A percentile compares a stretch with the other conserved stretches of the same genome.
These are phyloP conservation scores for Kitagawia praeruptora DNA, from an alignment of 129 eudicot species.

Conservation along the genomic window DNA sequence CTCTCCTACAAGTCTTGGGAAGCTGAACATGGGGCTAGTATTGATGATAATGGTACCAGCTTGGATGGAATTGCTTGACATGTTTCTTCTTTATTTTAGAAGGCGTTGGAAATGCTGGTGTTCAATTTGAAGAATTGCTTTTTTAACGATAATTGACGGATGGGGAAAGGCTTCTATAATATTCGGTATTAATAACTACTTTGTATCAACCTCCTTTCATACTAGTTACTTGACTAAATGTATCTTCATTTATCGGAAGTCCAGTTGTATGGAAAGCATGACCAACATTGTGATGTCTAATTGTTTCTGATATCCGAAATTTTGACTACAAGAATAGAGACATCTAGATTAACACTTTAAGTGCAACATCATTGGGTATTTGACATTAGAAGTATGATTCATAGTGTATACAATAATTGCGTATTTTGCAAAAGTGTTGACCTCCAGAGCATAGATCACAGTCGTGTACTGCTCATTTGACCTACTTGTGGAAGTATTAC, in stretches of 20 bases:
- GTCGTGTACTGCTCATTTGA: not conserved
- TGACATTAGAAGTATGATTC: not conserved
- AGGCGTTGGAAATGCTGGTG: constrained; percentile 75
- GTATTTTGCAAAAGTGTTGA: not conserved
- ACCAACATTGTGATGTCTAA: not conserved
- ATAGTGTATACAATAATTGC: not conserved
- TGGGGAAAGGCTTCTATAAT: constrained; percentile 61
- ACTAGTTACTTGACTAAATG: not conserved
- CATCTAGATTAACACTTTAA: too few species aligned
- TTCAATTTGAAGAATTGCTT: constrained; percentile 50
- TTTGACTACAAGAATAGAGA: too few species aligned
- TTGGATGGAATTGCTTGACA: constrained; percentile 53
- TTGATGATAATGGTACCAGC: constrained; percentile 34
- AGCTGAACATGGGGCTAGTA: constrained; percentile 41
- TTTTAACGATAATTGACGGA: constrained; percentile 40
- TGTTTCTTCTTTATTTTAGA: constrained; percentile 64
- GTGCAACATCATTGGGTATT: not conserved
- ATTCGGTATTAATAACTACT: constrained; percentile 36
- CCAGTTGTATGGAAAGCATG: not conserved
- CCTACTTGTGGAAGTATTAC: not conserved
- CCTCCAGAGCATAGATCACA: not conserved
- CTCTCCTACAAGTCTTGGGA: constrained; percentile 74
- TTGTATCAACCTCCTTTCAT: not conserved
- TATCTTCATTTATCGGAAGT: not conserved
- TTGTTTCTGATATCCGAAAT: not conserved